These are phyloP conservation scores for Ceratocystis diversiconidia DNA, from an alignment of 2,329 filamentous ascomycete species.

Conservation along the genomic window DNA sequence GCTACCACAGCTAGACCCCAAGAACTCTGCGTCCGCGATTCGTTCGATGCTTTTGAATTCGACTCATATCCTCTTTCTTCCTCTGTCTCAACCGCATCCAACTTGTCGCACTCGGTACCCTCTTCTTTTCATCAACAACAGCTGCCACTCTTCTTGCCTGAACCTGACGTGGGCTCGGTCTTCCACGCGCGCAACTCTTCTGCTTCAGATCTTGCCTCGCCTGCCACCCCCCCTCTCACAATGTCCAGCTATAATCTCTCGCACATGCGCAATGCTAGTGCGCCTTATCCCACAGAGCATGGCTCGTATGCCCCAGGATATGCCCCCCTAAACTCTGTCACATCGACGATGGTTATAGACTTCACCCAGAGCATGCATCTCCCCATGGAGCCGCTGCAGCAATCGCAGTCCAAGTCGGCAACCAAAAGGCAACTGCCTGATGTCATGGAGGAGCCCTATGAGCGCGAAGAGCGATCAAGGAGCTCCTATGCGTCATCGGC, in stretches of 20 bases:
- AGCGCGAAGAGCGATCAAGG: constrained; percentile 46
- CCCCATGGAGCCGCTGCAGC: constrained; percentile 3
- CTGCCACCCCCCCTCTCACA: constrained; percentile 46
- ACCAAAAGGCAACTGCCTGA: constrained; percentile 57
- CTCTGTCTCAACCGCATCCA: not conserved
- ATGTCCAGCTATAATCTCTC: constrained; percentile 1
- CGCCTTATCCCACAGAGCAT: constrained; percentile 58
- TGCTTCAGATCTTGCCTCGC: constrained; percentile 53
- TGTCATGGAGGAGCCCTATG: constrained; percentile 68
- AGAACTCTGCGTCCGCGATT: constrained; percentile 17
- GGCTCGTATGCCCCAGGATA: constrained; percentile 30
- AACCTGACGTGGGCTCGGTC: constrained; percentile 28
- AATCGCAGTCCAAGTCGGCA: constrained; percentile 29
- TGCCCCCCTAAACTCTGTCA: constrained; percentile 25
- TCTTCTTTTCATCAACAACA: constrained; percentile 11
- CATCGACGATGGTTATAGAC: not conserved
- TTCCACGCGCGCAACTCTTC: constrained; percentile 40
- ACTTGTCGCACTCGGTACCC: constrained; percentile 12
- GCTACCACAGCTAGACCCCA: not conserved
- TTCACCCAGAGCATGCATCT: constrained; percentile 22
- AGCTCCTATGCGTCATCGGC: constrained; percentile 28
- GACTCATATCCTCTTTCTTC: constrained; percentile 15
- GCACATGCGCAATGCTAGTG: constrained; percentile 53
- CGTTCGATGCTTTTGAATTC: constrained; percentile 17
- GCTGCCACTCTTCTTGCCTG: constrained; percentile 19